Evolutionary conservation across 2,329 filamentous ascomycete species (phyloP), one percentile per base, ranked within the genome.

Genomic region (Fusarium falciforme): DNA sequence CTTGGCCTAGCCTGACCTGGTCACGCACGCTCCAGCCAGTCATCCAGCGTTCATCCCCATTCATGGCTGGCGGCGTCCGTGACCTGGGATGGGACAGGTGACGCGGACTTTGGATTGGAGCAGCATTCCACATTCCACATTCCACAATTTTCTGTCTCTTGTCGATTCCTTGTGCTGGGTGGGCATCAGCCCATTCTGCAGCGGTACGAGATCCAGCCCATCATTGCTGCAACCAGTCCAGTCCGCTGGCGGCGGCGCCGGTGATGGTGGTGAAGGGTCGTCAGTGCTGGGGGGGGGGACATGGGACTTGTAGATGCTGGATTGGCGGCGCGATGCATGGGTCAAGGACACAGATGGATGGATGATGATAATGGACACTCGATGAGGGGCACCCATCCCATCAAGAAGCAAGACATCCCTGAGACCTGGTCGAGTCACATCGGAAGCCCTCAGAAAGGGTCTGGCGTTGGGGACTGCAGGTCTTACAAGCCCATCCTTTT

Each of bases 21-120:
- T 76, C 70, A 77, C 71, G 66, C 66, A 74, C 57, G 40, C 71
- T 64, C 61, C 67, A 71, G 63, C 75, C 72, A 78, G 72, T 77
- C 76, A 76, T 61, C 61, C 70, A 71, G 62, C 61, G 54, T 75
- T 68, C 66, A 70, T 70, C 74, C 61, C 67, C 57, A 73, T 72
- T 67, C 57, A 67, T 68, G 73, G 74, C 67, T 68, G 65, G 68
- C 54, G 64, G 67, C 64, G 47, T 63, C 64, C 68, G 66, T 67
- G 67, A 69, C 66, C 65, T 66, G 61, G 65, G 49, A 73, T 73
- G 64, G 62, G 61, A 71, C 68, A 76, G 75, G 65, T 78, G 76
- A 78, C 61, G 29, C 54, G 27, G 68, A 59, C 44, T 52, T 31
- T 71, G 64, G 61, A 74, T 74, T 76, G 75, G 75, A 73, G 66